phyloP scores from a whole-genome alignment of 371 early-diverging fungal species.

The Gilbertella persicaria region DNA sequence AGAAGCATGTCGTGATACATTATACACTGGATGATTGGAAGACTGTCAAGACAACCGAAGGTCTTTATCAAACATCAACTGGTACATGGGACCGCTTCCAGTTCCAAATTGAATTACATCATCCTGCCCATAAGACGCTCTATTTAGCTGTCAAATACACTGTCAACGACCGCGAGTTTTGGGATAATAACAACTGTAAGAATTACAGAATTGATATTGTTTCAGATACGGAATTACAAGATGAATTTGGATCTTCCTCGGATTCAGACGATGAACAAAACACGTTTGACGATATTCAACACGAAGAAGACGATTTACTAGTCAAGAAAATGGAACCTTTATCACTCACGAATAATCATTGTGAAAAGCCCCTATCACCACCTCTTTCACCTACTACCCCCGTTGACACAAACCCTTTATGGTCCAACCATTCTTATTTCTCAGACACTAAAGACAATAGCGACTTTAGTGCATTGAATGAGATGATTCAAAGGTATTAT shows the following conservation, averaged over 20 bases:
- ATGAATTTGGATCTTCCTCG: constrained; percentile 7
- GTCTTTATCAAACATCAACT: constrained; percentile 53
- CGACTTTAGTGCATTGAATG: not conserved
- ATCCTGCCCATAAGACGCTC: constrained; percentile 8
- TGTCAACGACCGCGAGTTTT: constrained; percentile 65
- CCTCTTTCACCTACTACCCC: constrained; percentile 24
- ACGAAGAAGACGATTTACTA: constrained; percentile 2
- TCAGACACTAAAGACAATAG: not conserved
- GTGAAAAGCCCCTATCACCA: constrained; percentile 13
- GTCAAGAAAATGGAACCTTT: not conserved
- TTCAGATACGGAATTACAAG: constrained; percentile 10
- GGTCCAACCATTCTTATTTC: not conserved
- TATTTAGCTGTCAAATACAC: constrained; percentile 39
- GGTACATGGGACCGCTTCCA: constrained; percentile 45
- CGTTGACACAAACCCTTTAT: constrained; percentile 11
- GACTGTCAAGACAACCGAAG: constrained; percentile 57
- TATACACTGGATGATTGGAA: constrained; percentile 74
- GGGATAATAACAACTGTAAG: constrained; percentile 81
- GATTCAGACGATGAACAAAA: constrained; percentile 20
- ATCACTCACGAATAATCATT: not conserved
- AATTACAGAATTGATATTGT: constrained; percentile 54
- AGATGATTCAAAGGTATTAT: not conserved
- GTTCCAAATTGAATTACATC: constrained; percentile 19
- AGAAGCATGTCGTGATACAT: constrained; percentile 71
- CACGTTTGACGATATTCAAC: constrained; percentile 9